Evolutionary conservation across 441 rosid species (phyloP), one percentile per base, ranked within the genome.

Genomic region (Populus hybrid): DNA sequence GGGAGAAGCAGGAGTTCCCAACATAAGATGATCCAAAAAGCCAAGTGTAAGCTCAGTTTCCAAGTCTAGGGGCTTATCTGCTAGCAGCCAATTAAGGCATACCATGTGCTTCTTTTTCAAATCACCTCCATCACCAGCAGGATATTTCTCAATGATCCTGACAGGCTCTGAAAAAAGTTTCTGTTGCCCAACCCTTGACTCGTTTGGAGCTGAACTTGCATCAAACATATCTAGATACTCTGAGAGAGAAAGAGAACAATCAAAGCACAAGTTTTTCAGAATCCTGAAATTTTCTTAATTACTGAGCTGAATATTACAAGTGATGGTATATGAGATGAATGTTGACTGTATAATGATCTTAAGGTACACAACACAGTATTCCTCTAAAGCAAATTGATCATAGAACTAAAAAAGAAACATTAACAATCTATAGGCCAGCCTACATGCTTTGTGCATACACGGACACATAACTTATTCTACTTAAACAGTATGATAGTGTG

Each of bases 1-100:
- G 32, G 99, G 99, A 68, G 99, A 90, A 78, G 97, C 97, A 82
- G 99, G 95, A 85, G 97, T 91, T 81, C 97, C 98, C 88, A 95
- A 81, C 93, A 95, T 85, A 46, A 92, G 91, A 88, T 95, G 98
- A 84, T 95, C 95, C 85, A 95, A 82, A 83, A 95, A 91, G 67
- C 92, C 95, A 64, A 95, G 92, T 0, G 94, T 69, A 72, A 95
- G 97, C 80, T 93, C 97, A 76, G 94, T 91, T 87, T 93, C 94
- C 82, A 91, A 84, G 89, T 92, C 97, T 46, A 93, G 74, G 76
- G 97, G 94, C 81, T 89, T 85, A 42, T 95, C 99, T 72, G 94
- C 88, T 21, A 92, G 91, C 83, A 95, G 84, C 99, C 98, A 95
- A 79, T 92, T 95, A 64, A 95, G 89, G 92, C 94, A 92, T 40